Conservation (phyloP, 2,329 filamentous ascomycete species). For the Immersiporthe knoxdaviesiana region DNA sequence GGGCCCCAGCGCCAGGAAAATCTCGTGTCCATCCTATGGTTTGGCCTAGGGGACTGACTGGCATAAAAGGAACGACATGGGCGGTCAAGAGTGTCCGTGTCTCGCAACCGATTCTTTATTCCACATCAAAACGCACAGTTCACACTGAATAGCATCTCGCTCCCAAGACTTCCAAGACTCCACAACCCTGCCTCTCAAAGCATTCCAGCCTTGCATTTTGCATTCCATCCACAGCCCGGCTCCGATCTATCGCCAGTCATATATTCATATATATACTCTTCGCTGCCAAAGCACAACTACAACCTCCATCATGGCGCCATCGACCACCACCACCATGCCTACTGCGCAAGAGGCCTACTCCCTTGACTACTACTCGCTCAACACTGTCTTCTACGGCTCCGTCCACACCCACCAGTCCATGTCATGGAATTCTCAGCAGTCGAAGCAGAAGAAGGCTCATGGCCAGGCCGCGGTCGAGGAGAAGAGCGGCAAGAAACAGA, state of each 20-base stretch:
- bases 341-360: slow-evolving; percentile 12
- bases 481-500: slow-evolving; percentile 13
- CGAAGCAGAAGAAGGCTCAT: slow-evolving; percentile 3
- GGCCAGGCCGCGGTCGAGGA: neutral
- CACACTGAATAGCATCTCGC: slow-evolving; percentile 1
- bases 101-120: neutral
- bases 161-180: neutral
- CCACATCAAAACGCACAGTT: neutral
- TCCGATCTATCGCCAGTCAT: neutral
- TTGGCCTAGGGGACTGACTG: neutral
- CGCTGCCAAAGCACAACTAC: neutral
- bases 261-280: neutral
- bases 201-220: neutral
- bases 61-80: slow-evolving; percentile 7
- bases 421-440: slow-evolving; percentile 9
- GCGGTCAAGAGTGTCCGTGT: neutral
- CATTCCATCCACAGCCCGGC: neutral
- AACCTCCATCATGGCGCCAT: slow-evolving; percentile 4
- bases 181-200: neutral
- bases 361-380: slow-evolving; percentile 14
- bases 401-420: slow-evolving; percentile 12
- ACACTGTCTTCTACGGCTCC: slow-evolving; percentile 15
- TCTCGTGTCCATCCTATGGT: neutral
- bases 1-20: neutral
- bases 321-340: neutral